Percentiles rank a stretch among this genome's conserved stretches.
Evolutionary conservation across 257 asterid species (phyloP).

Genomic region (Solanum chmielewskii): DNA sequence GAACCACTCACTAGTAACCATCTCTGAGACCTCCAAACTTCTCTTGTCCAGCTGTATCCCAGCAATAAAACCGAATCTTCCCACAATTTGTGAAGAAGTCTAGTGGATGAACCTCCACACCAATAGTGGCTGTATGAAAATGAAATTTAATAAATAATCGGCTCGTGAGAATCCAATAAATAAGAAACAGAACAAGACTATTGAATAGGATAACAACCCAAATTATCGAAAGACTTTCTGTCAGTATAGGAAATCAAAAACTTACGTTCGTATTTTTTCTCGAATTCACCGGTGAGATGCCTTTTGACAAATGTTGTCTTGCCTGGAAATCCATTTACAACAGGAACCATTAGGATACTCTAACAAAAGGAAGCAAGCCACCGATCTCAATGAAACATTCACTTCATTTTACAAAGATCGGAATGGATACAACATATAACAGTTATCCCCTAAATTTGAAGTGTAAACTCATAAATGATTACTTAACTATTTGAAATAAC

Average conservation of each 20-base stretch:
- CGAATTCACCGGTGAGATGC: conserved; percentile 86
- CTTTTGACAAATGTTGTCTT: conserved; percentile 82
- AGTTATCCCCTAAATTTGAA: background rate
- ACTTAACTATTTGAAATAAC: background rate
- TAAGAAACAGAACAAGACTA: background rate
- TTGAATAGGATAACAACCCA: background rate
- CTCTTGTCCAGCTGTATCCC: conserved; percentile 86
- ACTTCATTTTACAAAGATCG: background rate
- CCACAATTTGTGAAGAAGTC: conserved; percentile 79
- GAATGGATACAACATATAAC: background rate
- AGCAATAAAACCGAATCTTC: conserved; percentile 61
- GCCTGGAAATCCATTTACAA: conserved; percentile 25
- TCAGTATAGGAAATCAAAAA: background rate
- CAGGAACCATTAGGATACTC: conserved; percentile 11
- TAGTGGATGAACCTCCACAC: conserved; percentile 76
- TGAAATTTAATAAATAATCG: background rate
- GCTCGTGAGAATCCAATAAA: background rate
- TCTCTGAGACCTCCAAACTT: conserved; percentile 75
- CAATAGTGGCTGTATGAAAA: conserved; percentile 49
- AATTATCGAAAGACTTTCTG: background rate
- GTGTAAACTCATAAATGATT: background rate
- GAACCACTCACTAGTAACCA: conserved; percentile 63
- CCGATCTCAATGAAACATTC: background rate
- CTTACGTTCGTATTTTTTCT: conserved; percentile 85
- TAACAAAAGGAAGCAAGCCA: conserved; percentile 2